Base-by-base conservation (phyloP, 164 flowering plant species). In the Berberis vulgaris region DNA sequence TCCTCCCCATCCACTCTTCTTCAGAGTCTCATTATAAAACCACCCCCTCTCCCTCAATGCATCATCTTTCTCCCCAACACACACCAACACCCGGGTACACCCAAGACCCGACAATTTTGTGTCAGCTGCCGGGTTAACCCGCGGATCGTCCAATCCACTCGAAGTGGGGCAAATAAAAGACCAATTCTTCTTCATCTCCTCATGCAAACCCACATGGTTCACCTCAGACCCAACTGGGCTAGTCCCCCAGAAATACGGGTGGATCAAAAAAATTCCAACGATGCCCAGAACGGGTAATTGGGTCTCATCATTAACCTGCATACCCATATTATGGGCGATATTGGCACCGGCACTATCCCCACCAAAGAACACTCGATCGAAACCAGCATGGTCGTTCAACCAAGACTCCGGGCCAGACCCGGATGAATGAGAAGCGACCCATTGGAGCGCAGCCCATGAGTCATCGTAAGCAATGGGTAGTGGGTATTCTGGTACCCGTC, bases 291-390 rank as follows among this genome's bases (percentile, higher is more conserved):
- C 67, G 52, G 3, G 2, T 9, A 58, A 46, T 13, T 40, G 39
- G 1, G 10, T 0, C 7, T 4, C 9, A 38, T 11, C 67, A 26
- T 39, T 49, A 1, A 49, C 65, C 4, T 62, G 56, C 41, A 65
- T 12, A 1, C 43, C 65, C 57, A 70, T 64, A 46, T 64, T 65
- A 2, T 70, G 68, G 0, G 60, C 55, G n/a, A 64, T 58, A n/a
- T 80, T 80, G 0, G 71, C 80, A 1, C 82, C 82, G 0, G 80
- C 67, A 43, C 83, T 77, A 41, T 77, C 81, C 0, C 85, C 85
- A 1, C 73, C 78, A 2, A 77, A 54, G 61, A 65, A 81, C 4
- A 79, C 72, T 8, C 67, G 64, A 0, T 7, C n/a, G 2, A 78
- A 64, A 61, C 72, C 79, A 8, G 59, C 76, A 13, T 76, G 47